These are phyloP conservation scores for Penicilliopsis zonata DNA, from an alignment of 495 filamentous ascomycete genomes.

Conservation along the genomic window DNA sequence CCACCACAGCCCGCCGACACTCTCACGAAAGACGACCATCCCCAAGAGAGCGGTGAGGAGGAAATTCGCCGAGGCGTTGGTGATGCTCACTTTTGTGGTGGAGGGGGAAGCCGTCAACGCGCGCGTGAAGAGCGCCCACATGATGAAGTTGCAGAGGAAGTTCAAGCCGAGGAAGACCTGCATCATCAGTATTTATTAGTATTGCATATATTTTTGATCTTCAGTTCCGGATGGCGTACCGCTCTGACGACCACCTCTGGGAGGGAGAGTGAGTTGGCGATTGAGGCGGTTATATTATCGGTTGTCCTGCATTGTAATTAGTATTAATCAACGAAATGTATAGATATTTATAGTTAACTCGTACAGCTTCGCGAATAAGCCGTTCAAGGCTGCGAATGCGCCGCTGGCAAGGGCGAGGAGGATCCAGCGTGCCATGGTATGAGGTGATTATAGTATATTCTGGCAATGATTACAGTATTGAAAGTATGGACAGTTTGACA, in stretches of 20 bases:
- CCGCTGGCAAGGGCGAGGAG: constrained; percentile 74
- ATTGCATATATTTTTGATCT: neutral
- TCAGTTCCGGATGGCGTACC: no score
- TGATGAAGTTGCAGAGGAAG: constrained; percentile 78
- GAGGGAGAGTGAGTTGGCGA: constrained; percentile 52
- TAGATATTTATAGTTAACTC: constrained; percentile 10
- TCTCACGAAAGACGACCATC: constrained; percentile 58
- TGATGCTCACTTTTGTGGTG: constrained; percentile 81
- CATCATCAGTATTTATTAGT: neutral
- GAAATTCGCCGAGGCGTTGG: constrained; percentile 92
- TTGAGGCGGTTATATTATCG: constrained; percentile 61
- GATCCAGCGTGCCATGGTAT: constrained; percentile 48
- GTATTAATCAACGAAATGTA: neutral
- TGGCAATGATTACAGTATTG: no score
- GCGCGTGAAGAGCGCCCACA: constrained; percentile 82
- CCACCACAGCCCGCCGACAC: constrained; percentile 47
- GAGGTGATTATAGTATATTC: neutral
- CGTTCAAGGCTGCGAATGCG: constrained; percentile 84
- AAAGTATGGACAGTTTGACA: no score
- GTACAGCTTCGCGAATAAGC: constrained; percentile 92
- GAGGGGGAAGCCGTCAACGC: constrained; percentile 73
- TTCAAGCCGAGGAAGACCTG: constrained; percentile 84
- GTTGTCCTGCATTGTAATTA: constrained; percentile 53
- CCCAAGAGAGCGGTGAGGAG: constrained; percentile 81
- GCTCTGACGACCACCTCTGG: constrained; percentile 56